These are phyloP conservation scores for Mortierella alpina DNA, from an alignment of 192 early-diverging fungal genomes.

Conservation along the genomic window DNA sequence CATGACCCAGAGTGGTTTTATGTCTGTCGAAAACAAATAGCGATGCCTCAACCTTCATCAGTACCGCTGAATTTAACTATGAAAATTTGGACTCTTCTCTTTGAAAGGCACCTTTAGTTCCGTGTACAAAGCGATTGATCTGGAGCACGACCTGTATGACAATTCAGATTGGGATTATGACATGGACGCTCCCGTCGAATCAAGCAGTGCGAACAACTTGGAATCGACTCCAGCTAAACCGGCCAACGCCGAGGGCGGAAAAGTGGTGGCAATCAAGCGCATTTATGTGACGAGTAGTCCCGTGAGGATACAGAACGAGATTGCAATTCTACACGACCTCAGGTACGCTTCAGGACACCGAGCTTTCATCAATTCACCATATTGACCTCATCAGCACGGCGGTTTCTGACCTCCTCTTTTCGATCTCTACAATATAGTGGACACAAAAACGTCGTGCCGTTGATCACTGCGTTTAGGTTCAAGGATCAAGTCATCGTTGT, in stretches of 20 bases:
- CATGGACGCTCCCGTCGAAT: constrained; percentile 28
- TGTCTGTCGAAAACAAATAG: no score
- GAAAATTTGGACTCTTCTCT: background rate
- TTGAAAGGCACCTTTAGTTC: constrained; percentile 88
- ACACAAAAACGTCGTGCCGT: constrained; percentile 76
- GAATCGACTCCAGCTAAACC: background rate
- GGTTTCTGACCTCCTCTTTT: background rate
- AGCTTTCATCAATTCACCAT: background rate
- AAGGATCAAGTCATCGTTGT: constrained; percentile 86
- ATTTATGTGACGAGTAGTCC: constrained; percentile 89
- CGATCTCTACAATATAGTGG: constrained; percentile 53
- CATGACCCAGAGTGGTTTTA: background rate
- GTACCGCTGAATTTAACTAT: no score
- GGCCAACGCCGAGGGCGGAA: constrained; percentile 20
- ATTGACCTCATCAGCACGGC: background rate
- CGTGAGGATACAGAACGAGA: constrained; percentile 83
- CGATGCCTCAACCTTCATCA: no score
- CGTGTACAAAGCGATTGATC: constrained; percentile 91
- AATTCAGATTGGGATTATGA: constrained; percentile 74
- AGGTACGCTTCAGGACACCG: constrained; percentile 62
- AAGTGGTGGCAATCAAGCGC: constrained; percentile 85
- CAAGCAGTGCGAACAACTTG: background rate
- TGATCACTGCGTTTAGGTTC: constrained; percentile 83
- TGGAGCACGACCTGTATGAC: constrained; percentile 75
- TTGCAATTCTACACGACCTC: constrained; percentile 78